Base-by-base conservation (phyloP, 2,329 filamentous ascomycete genomes). In the Chaetomium sp. region DNA sequence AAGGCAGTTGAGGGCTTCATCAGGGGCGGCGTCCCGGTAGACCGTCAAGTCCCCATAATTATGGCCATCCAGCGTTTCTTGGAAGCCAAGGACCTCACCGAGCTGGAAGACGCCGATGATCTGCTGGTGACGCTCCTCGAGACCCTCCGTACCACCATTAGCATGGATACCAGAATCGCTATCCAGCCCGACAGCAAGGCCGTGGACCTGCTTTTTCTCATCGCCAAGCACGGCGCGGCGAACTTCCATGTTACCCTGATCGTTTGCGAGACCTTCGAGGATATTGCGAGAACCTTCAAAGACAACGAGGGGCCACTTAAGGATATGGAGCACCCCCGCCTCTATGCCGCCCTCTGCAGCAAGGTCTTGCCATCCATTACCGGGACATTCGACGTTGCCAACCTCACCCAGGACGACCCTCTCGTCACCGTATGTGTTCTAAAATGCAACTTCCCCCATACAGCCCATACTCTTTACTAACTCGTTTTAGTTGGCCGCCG, bases 231-330 rank as follows among this genome's bases (percentile, higher is more conserved):
- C 73, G 93, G 93, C 31, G 91, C 94, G 0, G 87, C 85, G 66
- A 98, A 96, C 78, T 96, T 96, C 80, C 93, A 97, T 75, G 86
- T 97, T 55, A 92, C 90, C 0, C 89, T 93, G 80, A 82, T 97
- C 59, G 90, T 98, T 27, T 90, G 87, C 42, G 95, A 99, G 77
- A 89, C 92, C 0, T 96, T 99, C 73, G 94, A 98, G 75, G 92
- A 95, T 51, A 88, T 97, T 63, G 90, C 93, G 6, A 81, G 84
- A 58, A 83, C 82, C 1, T 85, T 96, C 65, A 63, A 67, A 45
- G 64, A 65, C 23, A 65, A 60, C 16, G 50, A 65, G 50, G 64
- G 60, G 2, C 64, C 59, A 3, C 55, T 62, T 13, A 64, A 64
- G 29, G 64, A 69, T 3, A 62, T 63, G 57, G 81, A 90, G 2